These are phyloP conservation scores for Gentiana dahurica DNA, from an alignment of 257 asterid genomes.

Conservation along the genomic window DNA sequence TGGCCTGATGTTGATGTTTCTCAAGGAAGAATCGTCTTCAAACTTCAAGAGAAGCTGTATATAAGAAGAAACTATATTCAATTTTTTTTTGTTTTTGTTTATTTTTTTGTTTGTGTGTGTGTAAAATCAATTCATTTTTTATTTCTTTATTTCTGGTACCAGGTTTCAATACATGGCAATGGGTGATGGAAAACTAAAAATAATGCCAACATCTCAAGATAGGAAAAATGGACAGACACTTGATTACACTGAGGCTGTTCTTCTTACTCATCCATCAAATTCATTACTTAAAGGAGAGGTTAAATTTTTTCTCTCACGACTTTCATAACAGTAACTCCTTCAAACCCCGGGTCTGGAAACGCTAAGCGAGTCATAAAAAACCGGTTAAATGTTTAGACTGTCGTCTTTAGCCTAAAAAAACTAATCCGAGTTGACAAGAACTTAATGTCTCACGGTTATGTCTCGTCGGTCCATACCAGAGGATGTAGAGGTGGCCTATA, in stretches of 20 bases:
- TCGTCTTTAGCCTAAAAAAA: too few relatives aligned
- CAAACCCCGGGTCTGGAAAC: too few relatives aligned
- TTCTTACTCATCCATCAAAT: conserved; percentile 54
- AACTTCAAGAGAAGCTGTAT: conserved; percentile 52
- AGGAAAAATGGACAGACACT: conserved; percentile 44
- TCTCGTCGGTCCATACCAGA: too few relatives aligned
- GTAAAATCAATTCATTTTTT: background rate
- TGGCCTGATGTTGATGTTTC: conserved; percentile 58
- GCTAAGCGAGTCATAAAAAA: too few relatives aligned
- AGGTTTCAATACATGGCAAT: conserved; percentile 86
- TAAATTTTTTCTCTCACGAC: background rate
- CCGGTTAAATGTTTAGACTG: too few relatives aligned
- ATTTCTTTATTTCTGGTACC: background rate
- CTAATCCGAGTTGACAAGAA: too few relatives aligned
- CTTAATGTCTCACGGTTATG: too few relatives aligned
- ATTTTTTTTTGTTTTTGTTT: too few relatives aligned
- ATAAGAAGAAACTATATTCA: background rate
- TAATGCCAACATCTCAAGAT: conserved; percentile 68
- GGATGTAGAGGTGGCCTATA: too few relatives aligned
- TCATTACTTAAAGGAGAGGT: conserved; percentile 70
- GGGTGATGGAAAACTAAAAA: conserved; percentile 67
- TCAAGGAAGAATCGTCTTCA: conserved; percentile 64
- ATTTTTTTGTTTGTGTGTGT: too few relatives aligned
- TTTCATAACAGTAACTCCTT: too few relatives aligned
- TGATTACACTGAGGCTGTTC: conserved; percentile 82